A percentile compares a stretch with the other conserved stretches of the same genome.
These are phyloP conservation scores for Citrus hindsii DNA, from an alignment of 345 rosid genomes.

Conservation along the genomic window DNA sequence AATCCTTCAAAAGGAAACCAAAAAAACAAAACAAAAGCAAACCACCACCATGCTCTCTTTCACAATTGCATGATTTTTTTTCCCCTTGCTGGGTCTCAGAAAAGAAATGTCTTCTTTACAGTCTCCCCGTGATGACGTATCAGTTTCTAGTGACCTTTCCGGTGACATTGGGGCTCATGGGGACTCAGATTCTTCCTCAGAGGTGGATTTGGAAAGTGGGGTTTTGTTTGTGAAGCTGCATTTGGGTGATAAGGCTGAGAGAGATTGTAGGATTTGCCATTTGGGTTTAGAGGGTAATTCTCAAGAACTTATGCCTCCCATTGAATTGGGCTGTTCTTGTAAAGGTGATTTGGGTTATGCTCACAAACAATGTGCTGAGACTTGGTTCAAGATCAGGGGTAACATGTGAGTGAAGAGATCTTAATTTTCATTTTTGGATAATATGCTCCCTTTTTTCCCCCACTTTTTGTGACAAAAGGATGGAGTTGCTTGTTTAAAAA, in stretches of 20 bases:
- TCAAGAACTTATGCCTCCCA: conserved; percentile 37
- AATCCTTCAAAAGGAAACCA: not conserved
- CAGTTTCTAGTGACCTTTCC: conserved; percentile 29
- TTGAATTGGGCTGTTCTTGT: conserved; percentile 53
- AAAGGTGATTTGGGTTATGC: conserved; percentile 58
- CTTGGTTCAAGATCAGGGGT: conserved; percentile 66
- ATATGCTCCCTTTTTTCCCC: not conserved
- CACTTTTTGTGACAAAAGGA: not conserved
- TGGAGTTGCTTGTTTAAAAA: not conserved
- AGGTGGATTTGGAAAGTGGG: conserved; percentile 52
- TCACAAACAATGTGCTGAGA: conserved; percentile 60
- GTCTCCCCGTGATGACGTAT: conserved; percentile 24
- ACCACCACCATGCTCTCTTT: conserved; percentile 25
- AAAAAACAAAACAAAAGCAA: not conserved
- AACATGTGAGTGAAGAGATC: conserved; percentile 38
- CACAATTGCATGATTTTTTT: not conserved
- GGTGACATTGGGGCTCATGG: conserved; percentile 43
- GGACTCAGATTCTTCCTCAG: conserved; percentile 41
- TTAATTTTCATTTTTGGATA: not conserved
- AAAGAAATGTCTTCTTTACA: conserved; percentile 33
- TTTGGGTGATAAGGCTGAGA: conserved; percentile 29
- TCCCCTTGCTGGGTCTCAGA: not conserved
- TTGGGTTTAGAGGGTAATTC: conserved; percentile 37
- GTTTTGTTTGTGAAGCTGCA: conserved; percentile 32
- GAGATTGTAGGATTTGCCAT: conserved; percentile 75